These are phyloP conservation scores for Lactarius akahatsu DNA, from an alignment of 768 basidiomycete genomes.

Conservation along the genomic window DNA sequence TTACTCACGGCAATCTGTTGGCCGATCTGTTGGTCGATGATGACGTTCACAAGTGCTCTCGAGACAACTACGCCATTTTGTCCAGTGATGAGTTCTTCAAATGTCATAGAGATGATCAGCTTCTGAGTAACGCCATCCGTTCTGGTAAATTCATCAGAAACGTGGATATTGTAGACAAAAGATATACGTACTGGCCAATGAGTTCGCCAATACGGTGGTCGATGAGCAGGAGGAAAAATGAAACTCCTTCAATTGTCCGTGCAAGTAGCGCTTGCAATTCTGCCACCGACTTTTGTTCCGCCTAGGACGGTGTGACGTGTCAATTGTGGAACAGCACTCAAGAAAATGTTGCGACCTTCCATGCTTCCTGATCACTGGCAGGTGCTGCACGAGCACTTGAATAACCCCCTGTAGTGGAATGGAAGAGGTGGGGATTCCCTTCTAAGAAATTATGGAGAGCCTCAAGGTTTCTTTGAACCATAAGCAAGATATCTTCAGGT, in stretches of 20 bases:
- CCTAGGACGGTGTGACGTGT: constrained; percentile 43
- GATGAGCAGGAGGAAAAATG: constrained; percentile 86
- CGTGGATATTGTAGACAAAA: background rate
- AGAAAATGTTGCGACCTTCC: constrained; percentile 57
- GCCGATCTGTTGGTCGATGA: constrained; percentile 97
- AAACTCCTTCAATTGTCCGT: constrained; percentile 90
- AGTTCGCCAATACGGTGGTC: constrained; percentile 90
- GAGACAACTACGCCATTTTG: constrained; percentile 87
- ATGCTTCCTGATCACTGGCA: constrained; percentile 79
- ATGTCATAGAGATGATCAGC: constrained; percentile 67
- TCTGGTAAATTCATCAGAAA: constrained; percentile 39
- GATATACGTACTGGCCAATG: constrained; percentile 63
- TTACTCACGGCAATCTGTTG: constrained; percentile 86
- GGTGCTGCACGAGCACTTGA: constrained; percentile 53
- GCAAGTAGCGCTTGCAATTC: constrained; percentile 72
- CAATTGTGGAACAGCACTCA: constrained; percentile 12
- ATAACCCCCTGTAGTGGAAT: constrained; percentile 72
- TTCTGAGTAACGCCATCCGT: constrained; percentile 74
- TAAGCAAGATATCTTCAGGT: constrained; percentile 59
- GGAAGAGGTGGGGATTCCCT: constrained; percentile 83
- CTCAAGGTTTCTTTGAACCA: constrained; percentile 77
- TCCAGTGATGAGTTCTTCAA: constrained; percentile 82
- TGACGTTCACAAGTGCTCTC: constrained; percentile 85
- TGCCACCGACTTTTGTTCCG: constrained; percentile 79
- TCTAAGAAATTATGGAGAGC: constrained; percentile 74